Base-by-base conservation (phyloP, 2,329 filamentous ascomycete species). In the Talaromyces sp. region DNA sequence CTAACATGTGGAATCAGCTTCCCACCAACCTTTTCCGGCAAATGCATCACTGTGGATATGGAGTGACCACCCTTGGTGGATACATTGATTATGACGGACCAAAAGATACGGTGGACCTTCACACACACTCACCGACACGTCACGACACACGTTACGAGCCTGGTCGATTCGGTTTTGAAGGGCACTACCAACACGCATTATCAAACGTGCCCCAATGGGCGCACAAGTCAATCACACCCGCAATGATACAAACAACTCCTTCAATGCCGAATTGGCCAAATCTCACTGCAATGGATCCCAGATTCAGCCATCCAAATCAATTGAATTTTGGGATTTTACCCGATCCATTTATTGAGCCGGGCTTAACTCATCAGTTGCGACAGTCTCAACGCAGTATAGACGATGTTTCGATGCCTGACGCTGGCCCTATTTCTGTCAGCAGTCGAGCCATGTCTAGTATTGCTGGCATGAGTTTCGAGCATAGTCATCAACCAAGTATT, bases 1-100 rank as follows among this genome's bases (percentile, higher is more conserved):
- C 85, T 22, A 77, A 80, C 17, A 90, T 92, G 88, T 91, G 87
- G 88, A 82, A 82, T 22, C 83, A 82, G 43, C 75, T 77, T 39
- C 68, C 78, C 73, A 63, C 79, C 75, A 50, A 81, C n/a, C 47
- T 66, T 17, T 73, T 76, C 66, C 76, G 75, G 65, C 71, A 71
- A 52, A 65, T 74, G 35, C 70, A 68, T 33, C 67, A 57, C 27
- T 49, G 52, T n/a, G 54, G 56, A 27, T 22, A 47, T 11, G 41
- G 41, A 64, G 25, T 41, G 35, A 35, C 41, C 11, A 41, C n/a
- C 43, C 13, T 63, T 22, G 41, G 56, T 31, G 52, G 62, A 15
- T 66, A 56, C 22, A 41, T 65, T 15, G 66, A 68, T 31, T 68
- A 72, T 45, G 65, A 63, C 77, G 74, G 76, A 73, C 10, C 75